Evolutionary conservation across 2,329 filamentous ascomycete species (phyloP), one percentile per base, ranked within the genome.

Genomic region (Cordyceps pruinosa): DNA sequence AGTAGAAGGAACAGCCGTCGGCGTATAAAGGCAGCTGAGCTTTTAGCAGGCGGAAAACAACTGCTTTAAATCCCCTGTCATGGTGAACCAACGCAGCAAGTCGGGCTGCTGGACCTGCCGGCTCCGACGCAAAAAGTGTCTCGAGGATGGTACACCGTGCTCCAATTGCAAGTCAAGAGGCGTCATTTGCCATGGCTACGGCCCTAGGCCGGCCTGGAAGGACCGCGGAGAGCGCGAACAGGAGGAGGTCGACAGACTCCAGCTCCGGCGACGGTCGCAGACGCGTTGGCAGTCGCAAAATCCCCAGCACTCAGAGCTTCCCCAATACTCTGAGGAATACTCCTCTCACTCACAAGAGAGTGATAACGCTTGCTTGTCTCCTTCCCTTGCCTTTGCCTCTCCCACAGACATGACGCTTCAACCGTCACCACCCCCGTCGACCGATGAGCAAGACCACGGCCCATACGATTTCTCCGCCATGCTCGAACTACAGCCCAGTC

Each of bases 81-180:
- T 48, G 45, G 45, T 48, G 5, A 48, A 34, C 30, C 46, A 49
- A 2, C 46, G 46, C 46, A 58, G 56, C 49, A 58, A 58, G 19
- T 21, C 30, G 17, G 56, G 56, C 2, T 58, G 56, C 50, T 58
- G 56, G 56, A 58, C 49, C 3, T 58, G 56, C 28, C 56, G 56
- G 12, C 56, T 58, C 6, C 42, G 56, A 5, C 21, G 50, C 30
- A 49, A 49, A 13, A 49, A 49, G 21, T 49, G 46, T 13, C 15
- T 15, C 5, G 46, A 49, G 13, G 23, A 58, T 21, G 56, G 56
- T 2, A 5, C 19, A 17, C 56, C 56, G 1, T 58, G 56, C 19
- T 42, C 49, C 49, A 54, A 55, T 4, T 58, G 56, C 25, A 30
- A 23, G 26, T 4, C 19, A 0, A 15, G 41, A 2, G 50, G 41